Base-by-base conservation (phyloP, 192 early-diverging fungal species). In the Obelidium mucronatum region DNA sequence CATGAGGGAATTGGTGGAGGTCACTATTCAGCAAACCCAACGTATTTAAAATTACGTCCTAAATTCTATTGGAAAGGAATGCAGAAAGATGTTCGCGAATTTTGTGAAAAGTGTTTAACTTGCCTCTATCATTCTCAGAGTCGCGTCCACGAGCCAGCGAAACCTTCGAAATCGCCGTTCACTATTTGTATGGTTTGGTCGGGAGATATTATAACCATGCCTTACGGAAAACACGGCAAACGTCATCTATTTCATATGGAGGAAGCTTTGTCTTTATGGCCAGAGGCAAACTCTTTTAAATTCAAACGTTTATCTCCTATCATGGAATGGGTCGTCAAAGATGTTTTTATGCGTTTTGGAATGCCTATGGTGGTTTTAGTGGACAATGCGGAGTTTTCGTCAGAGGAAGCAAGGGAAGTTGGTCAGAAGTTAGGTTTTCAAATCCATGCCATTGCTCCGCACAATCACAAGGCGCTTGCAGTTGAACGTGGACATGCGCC, bases 301-400 rank as follows among this genome's bases (percentile, higher is more conserved):
- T 13, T 8, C 1, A 64, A 64, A 33, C 1, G 3, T 8, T 22
- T 64, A 35, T 1, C 13, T 0, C 33, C 36, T 8, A 37, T 39
- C 15, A 64, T 64, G 62, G 2, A 30, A 0, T 64, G 62, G 62
- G 36, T 64, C 1, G 62, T 64, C 6, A 3, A 64, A 0, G 33
- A 64, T 3, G 62, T 64, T 6, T 64, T 64, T 36, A 31, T 1
- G 22, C 62, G 62, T 8, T 36, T 64, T 36, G 62, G 62, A 0
- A 22, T 64, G 6, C 37, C 34, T 37, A 64, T 64, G 62, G 62
- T 64, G 13, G 31, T 64, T 19, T 13, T 64, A 8, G 62, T 64
- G 8, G 55, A 58, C 26, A 30, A 30, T 30, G 55, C n/a, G 24
- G 55, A 58, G 28, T 58, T 58, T 30, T 19, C 55, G 24, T 58